Conservation (phyloP, 2,329 filamentous ascomycete genomes). For the Teratosphaeria viscida region DNA sequence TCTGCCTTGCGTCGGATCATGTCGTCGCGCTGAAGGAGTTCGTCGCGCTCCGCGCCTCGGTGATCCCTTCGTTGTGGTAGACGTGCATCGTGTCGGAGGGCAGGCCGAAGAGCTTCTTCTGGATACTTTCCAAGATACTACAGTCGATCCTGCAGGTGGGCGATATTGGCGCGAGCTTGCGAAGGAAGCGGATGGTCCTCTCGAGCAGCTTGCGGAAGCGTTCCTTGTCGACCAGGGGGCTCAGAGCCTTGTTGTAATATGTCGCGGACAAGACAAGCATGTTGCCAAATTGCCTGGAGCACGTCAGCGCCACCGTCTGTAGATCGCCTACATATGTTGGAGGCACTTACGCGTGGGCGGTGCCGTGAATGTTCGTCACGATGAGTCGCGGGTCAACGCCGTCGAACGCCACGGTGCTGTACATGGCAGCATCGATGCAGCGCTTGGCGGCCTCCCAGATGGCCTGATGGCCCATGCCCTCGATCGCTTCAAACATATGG, state of each 20-base stretch:
- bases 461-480: constrained; percentile 15
- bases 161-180: constrained; percentile 58
- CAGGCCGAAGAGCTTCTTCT: constrained; percentile 24
- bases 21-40: constrained; percentile 13
- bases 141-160: constrained; percentile 66
- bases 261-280: constrained; percentile 80
- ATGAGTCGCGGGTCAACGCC: constrained; percentile 56
- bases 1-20: not conserved
- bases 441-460: constrained; percentile 24
- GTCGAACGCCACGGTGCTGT: constrained; percentile 78
- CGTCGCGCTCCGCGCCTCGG: constrained; percentile 10
- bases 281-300: constrained; percentile 86
- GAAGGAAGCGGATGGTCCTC: constrained; percentile 68
- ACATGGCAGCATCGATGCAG: constrained; percentile 64
- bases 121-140: constrained; percentile 54
- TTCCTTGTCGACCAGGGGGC: constrained; percentile 45
- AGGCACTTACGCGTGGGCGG: constrained; percentile 77
- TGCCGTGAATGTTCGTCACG: constrained; percentile 93
- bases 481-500: constrained; percentile 26
- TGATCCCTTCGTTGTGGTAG: constrained; percentile 15
- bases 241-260: constrained; percentile 49
- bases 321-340: not conserved
- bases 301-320: not conserved
- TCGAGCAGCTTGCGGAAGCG: constrained; percentile 52
- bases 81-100: constrained; percentile 6